Evolutionary conservation across 495 filamentous ascomycete species (phyloP).

Genomic region (Daldinia bambusicola): DNA sequence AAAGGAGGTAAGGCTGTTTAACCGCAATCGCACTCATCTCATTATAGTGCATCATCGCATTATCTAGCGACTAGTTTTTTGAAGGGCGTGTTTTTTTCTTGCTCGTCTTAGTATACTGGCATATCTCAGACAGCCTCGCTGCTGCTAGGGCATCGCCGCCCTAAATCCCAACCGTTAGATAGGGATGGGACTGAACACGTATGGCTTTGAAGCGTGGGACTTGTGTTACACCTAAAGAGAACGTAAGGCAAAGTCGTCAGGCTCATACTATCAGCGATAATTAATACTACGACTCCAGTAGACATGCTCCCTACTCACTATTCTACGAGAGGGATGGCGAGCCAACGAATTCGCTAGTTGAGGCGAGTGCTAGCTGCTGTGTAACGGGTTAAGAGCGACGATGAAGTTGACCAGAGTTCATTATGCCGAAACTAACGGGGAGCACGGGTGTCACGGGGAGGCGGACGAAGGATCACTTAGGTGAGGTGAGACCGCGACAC

Average conservation of each 20-base stretch:
- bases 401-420: constrained; percentile 33
- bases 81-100: constrained; percentile 26
- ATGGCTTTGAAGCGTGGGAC: constrained; percentile 19
- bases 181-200: constrained; percentile 21
- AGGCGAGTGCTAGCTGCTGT: constrained; percentile 44
- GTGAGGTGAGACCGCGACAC: constrained; percentile 42
- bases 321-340: not conserved
- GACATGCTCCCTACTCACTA: constrained; percentile 4
- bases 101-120: constrained; percentile 1
- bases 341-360: constrained; percentile 38
- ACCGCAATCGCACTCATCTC: constrained; percentile 1
- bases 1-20: constrained; percentile 6
- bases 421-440: constrained; percentile 40
- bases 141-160: constrained; percentile 6
- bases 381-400: constrained; percentile 35
- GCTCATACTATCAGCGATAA: constrained; percentile 21
- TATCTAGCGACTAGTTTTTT: constrained; percentile 24
- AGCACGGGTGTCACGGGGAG: constrained; percentile 29
- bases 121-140: constrained; percentile 9
- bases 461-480: constrained; percentile 28
- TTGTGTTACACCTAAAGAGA: constrained; percentile 24
- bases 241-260: constrained; percentile 26
- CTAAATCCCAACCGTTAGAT: constrained; percentile 4
- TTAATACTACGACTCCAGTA: constrained; percentile 8
- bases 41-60: constrained; percentile 18